Evolutionary conservation across 139 green algal genomes (phyloP), one percentile per base, ranked within the genome.

Genomic region (Coelastrella sp.): DNA sequence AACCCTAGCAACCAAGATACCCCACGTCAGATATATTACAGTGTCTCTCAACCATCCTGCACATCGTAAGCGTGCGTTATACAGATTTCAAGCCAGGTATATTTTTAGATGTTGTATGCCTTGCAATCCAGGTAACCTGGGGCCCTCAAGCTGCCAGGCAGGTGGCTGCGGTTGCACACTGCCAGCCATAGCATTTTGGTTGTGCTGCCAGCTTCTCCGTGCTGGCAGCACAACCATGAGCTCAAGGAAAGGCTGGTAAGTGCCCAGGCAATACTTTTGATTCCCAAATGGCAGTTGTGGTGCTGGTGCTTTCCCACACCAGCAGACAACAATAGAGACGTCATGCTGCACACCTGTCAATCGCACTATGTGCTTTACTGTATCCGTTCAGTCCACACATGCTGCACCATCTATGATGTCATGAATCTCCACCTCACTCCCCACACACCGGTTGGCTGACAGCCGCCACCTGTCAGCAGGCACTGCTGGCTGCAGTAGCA

Each of bases 231-330:
- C 27, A 78, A 79, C 63, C 61, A 87, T 27, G 63, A 78, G 63
- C 63, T 87, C 24, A 61, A 87, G 82, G 27, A 87, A 3, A 14
- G 61, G 63, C 27, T 87, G 63, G 82, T 78, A 0, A 87, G 82
- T 19, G 27, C 8, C 61, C 35, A 14, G 14, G 10, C 7, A 24
- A n/a, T 20, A 58, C 7, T 57, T 6, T 8, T 8, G 25, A 25
- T 15, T 25, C 7, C 22, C 8, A 19, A 8, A 20, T 59, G n/a
- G 8, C 0, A 0, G 4, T 19, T 20, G 20, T 81, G 24, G n/a
- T 81, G 24, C 74, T 81, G 24, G 10, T 9, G 17, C 10, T 17
- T 8, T 81, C 25, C 25, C 24, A 25, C 35, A 49, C 35, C 35
- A 49, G 74, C 74, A 57, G 74, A 59, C 10, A 10, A 81, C 12